These are phyloP conservation scores for Fusarium bulbicola DNA, from an alignment of 2,329 filamentous ascomycete species.

Conservation along the genomic window DNA sequence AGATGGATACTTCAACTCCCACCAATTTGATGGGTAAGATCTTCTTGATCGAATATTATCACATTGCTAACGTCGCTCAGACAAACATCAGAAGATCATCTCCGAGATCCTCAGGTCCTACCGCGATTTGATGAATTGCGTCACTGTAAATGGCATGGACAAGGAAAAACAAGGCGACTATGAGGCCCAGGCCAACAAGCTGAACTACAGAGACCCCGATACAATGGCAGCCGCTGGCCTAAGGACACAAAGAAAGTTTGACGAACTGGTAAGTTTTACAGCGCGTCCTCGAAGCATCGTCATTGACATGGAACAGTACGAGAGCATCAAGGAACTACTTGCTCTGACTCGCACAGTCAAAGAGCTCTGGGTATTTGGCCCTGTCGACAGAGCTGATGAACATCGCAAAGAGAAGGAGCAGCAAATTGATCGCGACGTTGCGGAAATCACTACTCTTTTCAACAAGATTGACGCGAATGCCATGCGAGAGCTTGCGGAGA, in stretches of 20 bases:
- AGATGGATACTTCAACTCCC: slow-evolving; percentile 48
- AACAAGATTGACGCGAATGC: slow-evolving; percentile 47
- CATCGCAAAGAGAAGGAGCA: slow-evolving; percentile 49
- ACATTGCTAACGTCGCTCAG: slow-evolving; percentile 35
- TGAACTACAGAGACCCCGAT: slow-evolving; percentile 52
- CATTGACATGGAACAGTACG: slow-evolving; percentile 44
- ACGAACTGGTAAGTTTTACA: slow-evolving; percentile 48
- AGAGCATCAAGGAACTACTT: slow-evolving; percentile 56
- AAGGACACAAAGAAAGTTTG: slow-evolving; percentile 57
- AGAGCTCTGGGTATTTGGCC: slow-evolving; percentile 56
- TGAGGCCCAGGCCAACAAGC: slow-evolving; percentile 50
- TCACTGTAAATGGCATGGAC: slow-evolving; percentile 54
- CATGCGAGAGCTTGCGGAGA: slow-evolving; percentile 48
- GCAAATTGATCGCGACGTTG: slow-evolving; percentile 49
- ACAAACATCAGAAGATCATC: slow-evolving; percentile 56
- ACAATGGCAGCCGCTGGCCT: slow-evolving; percentile 55
- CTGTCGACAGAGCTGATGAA: slow-evolving; percentile 52
- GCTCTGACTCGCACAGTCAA: slow-evolving; percentile 56
- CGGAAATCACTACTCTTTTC: slow-evolving; percentile 47
- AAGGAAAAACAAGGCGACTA: slow-evolving; percentile 51
- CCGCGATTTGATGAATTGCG: slow-evolving; percentile 54
- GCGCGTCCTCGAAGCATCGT: no score
- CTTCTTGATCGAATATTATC: background rate
- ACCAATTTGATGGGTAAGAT: slow-evolving; percentile 50
- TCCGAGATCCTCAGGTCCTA: slow-evolving; percentile 56